Conservation (phyloP, 108 stramenopile species). For the Cyclotella choctawhatcheeana region DNA sequence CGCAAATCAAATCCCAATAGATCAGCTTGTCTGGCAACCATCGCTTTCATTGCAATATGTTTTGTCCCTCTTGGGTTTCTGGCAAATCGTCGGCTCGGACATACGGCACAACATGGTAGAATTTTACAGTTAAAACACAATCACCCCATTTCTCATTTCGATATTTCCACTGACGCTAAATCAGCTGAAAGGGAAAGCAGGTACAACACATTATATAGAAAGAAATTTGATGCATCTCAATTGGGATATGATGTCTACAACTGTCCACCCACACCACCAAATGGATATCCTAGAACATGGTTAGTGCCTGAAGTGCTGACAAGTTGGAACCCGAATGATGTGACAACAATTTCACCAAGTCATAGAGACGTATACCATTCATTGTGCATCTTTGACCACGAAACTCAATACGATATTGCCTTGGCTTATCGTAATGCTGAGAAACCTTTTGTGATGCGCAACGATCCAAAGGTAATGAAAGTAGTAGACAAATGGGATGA, state of each 20-base stretch:
- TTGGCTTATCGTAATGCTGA: slow-evolving; percentile 63
- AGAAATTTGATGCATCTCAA: slow-evolving; percentile 13
- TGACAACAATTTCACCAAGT: slow-evolving; percentile 13
- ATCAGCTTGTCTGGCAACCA: slow-evolving; percentile 8
- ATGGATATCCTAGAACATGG: slow-evolving; percentile 47
- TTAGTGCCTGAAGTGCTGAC: slow-evolving; percentile 22
- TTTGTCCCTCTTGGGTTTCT: slow-evolving; percentile 11
- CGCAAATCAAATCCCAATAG: slow-evolving; percentile 23
- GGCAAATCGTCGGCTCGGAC: slow-evolving; percentile 4
- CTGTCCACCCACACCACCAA: slow-evolving; percentile 35
- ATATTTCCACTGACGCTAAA: neutral
- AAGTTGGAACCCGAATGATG: slow-evolving; percentile 45
- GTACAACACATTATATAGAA: slow-evolving; percentile 23
- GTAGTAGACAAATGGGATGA: slow-evolving; percentile 66
- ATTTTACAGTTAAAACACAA: neutral
- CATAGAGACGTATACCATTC: slow-evolving; percentile 38
- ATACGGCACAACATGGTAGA: neutral
- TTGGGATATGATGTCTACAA: slow-evolving; percentile 39
- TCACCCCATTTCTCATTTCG: neutral
- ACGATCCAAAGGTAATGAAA: slow-evolving; percentile 66
- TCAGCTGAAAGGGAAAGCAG: slow-evolving; percentile 9
- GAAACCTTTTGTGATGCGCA: slow-evolving; percentile 79
- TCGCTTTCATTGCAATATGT: slow-evolving; percentile 1
- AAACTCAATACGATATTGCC: slow-evolving; percentile 41
- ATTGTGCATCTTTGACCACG: slow-evolving; percentile 46